Evolutionary conservation across 305 asterid genomes (phyloP).

Genomic region (Caryopteris hybrid): DNA sequence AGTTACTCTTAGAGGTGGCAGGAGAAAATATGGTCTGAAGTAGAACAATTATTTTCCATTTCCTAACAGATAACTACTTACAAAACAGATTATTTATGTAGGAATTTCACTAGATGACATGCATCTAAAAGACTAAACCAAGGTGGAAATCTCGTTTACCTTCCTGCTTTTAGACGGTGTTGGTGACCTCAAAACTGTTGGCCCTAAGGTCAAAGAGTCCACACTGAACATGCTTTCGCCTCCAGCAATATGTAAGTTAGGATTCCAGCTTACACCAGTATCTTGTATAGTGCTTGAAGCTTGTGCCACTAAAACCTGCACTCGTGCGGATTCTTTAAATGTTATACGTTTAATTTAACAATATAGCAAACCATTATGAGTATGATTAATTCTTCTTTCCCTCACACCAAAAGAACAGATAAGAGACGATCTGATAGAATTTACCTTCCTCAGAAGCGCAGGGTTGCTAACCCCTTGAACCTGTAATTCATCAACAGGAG

Average conservation of each 20-base stretch:
- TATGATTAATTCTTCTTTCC: background rate
- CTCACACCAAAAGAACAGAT: background rate
- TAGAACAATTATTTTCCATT: no score
- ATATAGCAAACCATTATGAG: background rate
- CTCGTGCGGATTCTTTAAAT: background rate
- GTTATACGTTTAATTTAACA: background rate
- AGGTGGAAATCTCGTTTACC: conserved; percentile 31
- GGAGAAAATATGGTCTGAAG: no score
- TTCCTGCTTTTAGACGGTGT: conserved; percentile 39
- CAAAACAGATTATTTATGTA: no score
- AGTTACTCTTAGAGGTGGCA: no score
- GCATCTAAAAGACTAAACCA: background rate
- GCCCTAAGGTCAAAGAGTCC: conserved; percentile 47
- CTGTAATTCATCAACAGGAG: conserved; percentile 70
- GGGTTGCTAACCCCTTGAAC: conserved; percentile 64
- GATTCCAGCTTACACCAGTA: conserved; percentile 33
- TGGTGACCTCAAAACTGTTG: conserved; percentile 54
- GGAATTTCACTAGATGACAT: background rate
- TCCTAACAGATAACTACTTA: no score
- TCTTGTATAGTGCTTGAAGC: conserved; percentile 58
- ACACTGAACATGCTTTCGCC: conserved; percentile 34
- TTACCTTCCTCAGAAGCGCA: conserved; percentile 55
- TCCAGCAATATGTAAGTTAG: conserved; percentile 31
- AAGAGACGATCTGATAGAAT: background rate
- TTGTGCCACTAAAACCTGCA: conserved; percentile 50